Conservation (phyloP, 2,329 filamentous ascomycete genomes). For the Aschersonia sp. region DNA sequence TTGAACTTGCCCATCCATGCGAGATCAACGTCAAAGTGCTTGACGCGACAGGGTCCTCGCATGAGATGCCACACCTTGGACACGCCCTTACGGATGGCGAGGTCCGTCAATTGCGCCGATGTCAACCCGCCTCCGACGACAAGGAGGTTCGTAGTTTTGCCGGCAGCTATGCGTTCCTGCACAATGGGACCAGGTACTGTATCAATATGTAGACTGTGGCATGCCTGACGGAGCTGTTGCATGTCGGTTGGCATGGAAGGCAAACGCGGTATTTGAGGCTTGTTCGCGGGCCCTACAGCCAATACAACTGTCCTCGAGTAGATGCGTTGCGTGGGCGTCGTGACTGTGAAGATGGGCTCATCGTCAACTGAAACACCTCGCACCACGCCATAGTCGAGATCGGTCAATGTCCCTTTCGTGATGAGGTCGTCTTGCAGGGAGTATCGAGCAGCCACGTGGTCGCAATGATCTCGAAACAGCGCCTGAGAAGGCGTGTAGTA, state of each 20-base stretch:
- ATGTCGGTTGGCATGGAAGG: slow-evolving; percentile 15
- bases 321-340: slow-evolving; percentile 36
- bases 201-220: slow-evolving; percentile 51
- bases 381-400: slow-evolving; percentile 44
- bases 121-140: slow-evolving; percentile 66
- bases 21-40: slow-evolving; percentile 65
- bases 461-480: slow-evolving; percentile 49
- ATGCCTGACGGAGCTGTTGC: slow-evolving; percentile 24
- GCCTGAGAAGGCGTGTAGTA: slow-evolving; percentile 51
- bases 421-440: slow-evolving; percentile 32
- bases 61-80: slow-evolving; percentile 57
- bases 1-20: slow-evolving; percentile 74
- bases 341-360: slow-evolving; percentile 50
- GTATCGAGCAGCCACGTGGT: slow-evolving; percentile 42
- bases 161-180: slow-evolving; percentile 32
- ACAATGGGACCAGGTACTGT: slow-evolving; percentile 41
- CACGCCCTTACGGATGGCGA: slow-evolving; percentile 49
- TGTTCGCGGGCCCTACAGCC: slow-evolving; percentile 54
- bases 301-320: slow-evolving; percentile 52
- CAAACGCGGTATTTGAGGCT: slow-evolving; percentile 31
- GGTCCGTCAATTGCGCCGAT: slow-evolving; percentile 58
- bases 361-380: slow-evolving; percentile 26
- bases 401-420: slow-evolving; percentile 41
- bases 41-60: slow-evolving; percentile 44
- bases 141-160: slow-evolving; percentile 44